Evolutionary conservation across 2,329 filamentous ascomycete species (phyloP), one percentile per base, ranked within the genome.

Genomic region (Penicillium sclerotigenum): DNA sequence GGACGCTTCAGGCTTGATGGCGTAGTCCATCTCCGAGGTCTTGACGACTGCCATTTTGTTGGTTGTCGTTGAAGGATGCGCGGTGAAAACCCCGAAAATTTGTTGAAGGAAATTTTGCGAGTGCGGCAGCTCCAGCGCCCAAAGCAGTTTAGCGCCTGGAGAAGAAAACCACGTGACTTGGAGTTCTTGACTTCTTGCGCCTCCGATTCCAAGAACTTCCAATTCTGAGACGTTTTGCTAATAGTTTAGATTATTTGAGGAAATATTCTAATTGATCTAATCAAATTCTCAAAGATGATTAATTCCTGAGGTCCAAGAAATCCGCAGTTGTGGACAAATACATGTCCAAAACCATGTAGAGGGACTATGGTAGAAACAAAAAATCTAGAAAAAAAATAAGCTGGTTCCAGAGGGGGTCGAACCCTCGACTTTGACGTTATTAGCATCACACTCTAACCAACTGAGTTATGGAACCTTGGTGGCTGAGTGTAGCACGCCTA

Each of bases 1-100:
- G 65, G 84, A 81, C 69, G 89, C 87, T 81, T 95, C 87, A 54
- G 94, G 94, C 86, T 97, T 96, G 81, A 99, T 97, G 75, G 84
- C 83, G 75, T 90, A 90, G 70, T 93, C 88, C 69, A 84, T 83
- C 73, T 89, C 87, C 72, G 80, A 78, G 67, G 79, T 78, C 68
- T 78, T 82, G 77, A 83, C 81, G 66, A 71, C 71, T 63, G 68
- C 68, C 65, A 71, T 72, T 68, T 73, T 65, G 48, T 43, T 56
- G 52, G 57, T 61, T 60, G 61, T 59, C 56, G 62, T 61, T 58
- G 57, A 46, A 55, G 52, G 59, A 54, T 56, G 58, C 57, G 62
- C 56, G 59, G 53, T 66, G 59, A 60, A 51, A 56, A 61, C 55
- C 51, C 56, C 62, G 54, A 65, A 57, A 58, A 58, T 60, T 61